Evolutionary conservation across 139 green algal genomes (phyloP), one percentile per base, ranked within the genome.

Genomic region (Chlorella sp.): DNA sequence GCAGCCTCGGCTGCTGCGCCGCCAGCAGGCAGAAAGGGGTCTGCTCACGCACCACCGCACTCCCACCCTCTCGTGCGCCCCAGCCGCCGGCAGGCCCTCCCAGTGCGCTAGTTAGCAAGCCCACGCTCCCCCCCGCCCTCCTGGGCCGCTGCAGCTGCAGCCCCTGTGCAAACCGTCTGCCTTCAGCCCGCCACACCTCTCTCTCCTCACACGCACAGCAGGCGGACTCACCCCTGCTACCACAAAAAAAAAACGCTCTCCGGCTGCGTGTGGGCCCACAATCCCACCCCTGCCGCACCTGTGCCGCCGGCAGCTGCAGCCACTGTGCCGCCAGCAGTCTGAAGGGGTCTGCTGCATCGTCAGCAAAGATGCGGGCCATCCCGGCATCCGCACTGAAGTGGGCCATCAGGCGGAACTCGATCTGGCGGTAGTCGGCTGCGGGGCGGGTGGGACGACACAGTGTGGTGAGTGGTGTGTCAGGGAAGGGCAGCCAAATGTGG

Each of bases 321-420:
- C 87, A 89, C 66, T 81, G 81, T 0, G 94, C 92, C 1, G 97
- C 97, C 81, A 98, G 91, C 73, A 91, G 86, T 18, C 30, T 90
- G 92, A 99, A 99, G 42, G 97, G 95, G 90, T 99, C 97, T 18
- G 53, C 36, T 21, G 76, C 30, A 32, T 93, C 89, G 1, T 69
- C 37, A 39, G 64, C 75, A 39, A 99, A 91, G 60, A 96, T 85
- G 9, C 34, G 84, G 48, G 91, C 57, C 90, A 99, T 94, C 21
- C 53, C 92, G 0, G 60, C 37, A 78, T 99, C 97, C 0, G 90
- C 83, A 9, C 90, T 90, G 75, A 99, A 96, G 93, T 99, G 97
- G 32, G 97, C 97, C 95, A 99, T 98, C 18, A 99, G 73, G 32
- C 97, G 95, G 75, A 99, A 89, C 95, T 99, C 97, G 3, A 99